These are phyloP conservation scores for Linderniella brevidens DNA, from an alignment of 257 asterid species.

Conservation along the genomic window DNA sequence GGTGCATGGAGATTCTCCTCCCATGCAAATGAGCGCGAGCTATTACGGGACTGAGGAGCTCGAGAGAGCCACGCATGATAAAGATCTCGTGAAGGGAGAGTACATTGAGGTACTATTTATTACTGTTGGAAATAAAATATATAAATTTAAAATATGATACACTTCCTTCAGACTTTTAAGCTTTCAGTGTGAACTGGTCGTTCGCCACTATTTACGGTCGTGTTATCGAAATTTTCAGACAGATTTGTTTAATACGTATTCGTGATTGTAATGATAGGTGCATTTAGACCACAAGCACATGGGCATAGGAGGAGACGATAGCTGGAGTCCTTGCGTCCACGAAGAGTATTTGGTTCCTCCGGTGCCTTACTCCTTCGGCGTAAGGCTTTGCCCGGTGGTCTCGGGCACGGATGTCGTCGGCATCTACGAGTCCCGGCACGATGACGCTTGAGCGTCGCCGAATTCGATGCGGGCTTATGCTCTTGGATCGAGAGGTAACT, in stretches of 20 bases:
- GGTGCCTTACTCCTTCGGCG: constrained; percentile 49
- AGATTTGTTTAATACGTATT: background rate
- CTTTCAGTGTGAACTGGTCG: background rate
- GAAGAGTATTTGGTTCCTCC: constrained; percentile 66
- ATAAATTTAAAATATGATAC: too few species aligned
- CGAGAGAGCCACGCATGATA: constrained; percentile 63
- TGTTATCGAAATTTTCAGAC: background rate
- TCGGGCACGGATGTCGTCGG: constrained; percentile 12
- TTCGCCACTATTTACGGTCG: background rate
- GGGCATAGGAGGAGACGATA: constrained; percentile 96
- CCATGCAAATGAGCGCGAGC: constrained; percentile 91
- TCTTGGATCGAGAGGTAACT: too few species aligned
- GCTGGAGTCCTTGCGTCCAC: constrained; percentile 93
- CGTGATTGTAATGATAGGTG: constrained; percentile 28
- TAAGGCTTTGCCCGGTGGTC: constrained; percentile 49
- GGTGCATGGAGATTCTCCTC: constrained; percentile 47
- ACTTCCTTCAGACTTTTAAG: background rate
- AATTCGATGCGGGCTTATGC: too few species aligned
- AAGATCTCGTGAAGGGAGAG: constrained; percentile 55
- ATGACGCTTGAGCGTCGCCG: too few species aligned
- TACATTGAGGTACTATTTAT: constrained; percentile 51
- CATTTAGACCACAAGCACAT: constrained; percentile 93
- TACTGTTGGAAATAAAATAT: too few species aligned
- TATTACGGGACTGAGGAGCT: constrained; percentile 80
- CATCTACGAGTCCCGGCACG: too few species aligned